A percentile compares a stretch with the other conserved stretches of the same genome.
Evolutionary conservation across 768 basidiomycete species (phyloP).

Genomic region (Rhodotorula paludigena): DNA sequence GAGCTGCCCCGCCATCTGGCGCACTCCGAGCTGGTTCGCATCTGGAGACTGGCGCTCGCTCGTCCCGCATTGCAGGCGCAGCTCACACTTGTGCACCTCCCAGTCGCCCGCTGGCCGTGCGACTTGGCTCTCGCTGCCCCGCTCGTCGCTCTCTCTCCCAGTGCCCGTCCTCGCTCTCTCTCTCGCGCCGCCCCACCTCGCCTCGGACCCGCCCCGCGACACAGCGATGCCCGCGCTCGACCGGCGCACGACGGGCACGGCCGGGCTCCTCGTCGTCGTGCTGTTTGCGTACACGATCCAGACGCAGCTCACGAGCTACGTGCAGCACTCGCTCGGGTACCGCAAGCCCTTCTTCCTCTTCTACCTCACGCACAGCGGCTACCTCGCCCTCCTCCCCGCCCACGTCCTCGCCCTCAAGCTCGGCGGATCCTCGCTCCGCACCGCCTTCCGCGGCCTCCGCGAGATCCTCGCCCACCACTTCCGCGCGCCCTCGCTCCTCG

Average conservation of each 20-base stretch:
- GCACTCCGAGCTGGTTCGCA: no score
- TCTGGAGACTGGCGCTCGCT: no score
- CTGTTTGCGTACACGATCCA: conserved; percentile 64
- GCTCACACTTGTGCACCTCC: neutral
- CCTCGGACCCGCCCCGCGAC: neutral
- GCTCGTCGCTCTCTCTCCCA: no score
- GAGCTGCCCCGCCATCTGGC: no score
- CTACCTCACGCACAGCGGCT: conserved; percentile 70
- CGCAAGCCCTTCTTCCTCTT: conserved; percentile 73
- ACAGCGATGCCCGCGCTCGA: neutral
- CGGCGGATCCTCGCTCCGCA: conserved; percentile 53
- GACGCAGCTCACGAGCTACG: conserved; percentile 54
- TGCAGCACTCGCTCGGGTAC: conserved; percentile 70
- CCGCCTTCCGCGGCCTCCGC: conserved; percentile 56
- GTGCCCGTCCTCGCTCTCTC: neutral
- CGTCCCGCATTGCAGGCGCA: no score
- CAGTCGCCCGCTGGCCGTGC: no score
- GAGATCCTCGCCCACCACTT: conserved; percentile 51
- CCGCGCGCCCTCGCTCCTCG: neutral
- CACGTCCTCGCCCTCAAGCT: conserved; percentile 66
- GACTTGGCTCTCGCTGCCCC: no score
- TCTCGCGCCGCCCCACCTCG: neutral
- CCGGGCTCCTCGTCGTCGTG: conserved; percentile 29
- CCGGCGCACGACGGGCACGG: conserved; percentile 1
- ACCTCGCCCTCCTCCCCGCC: conserved; percentile 71